These are phyloP conservation scores for Austropuccinia psidii DNA, from an alignment of 1,284 basidiomycete genomes.

Conservation along the genomic window DNA sequence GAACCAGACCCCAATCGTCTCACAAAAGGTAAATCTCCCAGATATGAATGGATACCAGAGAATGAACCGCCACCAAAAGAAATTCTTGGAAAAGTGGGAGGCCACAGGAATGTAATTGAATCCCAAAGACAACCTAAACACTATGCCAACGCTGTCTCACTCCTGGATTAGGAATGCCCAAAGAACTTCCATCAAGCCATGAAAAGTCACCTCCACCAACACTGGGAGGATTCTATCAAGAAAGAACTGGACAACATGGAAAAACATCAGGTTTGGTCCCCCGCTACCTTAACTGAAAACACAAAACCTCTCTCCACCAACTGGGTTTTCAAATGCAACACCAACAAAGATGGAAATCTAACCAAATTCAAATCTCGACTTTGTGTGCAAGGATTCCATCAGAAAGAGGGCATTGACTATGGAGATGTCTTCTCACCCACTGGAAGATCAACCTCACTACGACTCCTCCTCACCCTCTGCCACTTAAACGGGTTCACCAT, in stretches of 20 bases:
- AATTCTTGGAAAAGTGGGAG: neutral
- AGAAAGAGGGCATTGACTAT: constrained; percentile 12
- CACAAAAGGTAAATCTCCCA: too few species aligned
- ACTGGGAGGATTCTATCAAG: neutral
- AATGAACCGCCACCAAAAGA: too few species aligned
- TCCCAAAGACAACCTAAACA: neutral
- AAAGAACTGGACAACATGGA: neutral
- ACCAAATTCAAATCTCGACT: constrained; percentile 8
- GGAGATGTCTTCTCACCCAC: neutral
- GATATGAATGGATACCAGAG: too few species aligned
- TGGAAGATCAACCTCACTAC: neutral
- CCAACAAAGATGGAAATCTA: neutral
- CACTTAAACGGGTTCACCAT: neutral
- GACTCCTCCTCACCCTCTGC: neutral
- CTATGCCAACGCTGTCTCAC: neutral
- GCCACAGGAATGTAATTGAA: neutral
- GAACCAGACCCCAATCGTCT: too few species aligned
- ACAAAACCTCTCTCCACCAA: neutral
- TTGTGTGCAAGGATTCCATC: neutral
- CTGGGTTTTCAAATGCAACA: neutral
- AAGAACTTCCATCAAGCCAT: constrained; percentile 1
- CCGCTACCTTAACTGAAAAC: neutral
- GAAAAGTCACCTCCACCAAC: neutral
- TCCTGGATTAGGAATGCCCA: neutral
- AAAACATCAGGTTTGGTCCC: neutral